Evolutionary conservation across 2,329 filamentous ascomycete genomes (phyloP), one percentile per base, ranked within the genome.

Genomic region (Chaetomium sp.): DNA sequence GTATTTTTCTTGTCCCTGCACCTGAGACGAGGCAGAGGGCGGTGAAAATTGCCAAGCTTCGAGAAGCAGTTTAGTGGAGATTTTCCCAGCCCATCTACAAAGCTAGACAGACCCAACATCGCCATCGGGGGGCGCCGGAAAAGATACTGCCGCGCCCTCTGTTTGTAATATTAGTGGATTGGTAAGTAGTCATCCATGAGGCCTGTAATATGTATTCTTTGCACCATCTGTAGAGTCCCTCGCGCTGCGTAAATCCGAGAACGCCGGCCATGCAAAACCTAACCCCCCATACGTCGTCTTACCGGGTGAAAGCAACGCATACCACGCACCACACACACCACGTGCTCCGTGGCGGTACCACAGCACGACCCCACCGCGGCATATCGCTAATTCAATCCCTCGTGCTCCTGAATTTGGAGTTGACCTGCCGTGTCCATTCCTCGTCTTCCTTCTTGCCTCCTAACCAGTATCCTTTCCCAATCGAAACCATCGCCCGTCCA

Each of bases 381-480:
- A 50, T 45, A 49, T 49, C 14, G 51, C 49, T 27, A 42, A 37
- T 33, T 58, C 52, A 57, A 47, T 52, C 27, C 27, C 54, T 54
- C 49, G 52, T 59, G 36, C 62, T 61, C 53, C 63, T 59, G 51
- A 69, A 67, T 49, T 64, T 66, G 34, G 66, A 77, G 77, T 62
- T 69, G 53, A 85, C 75, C 8, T 78, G 80, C 47, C 80, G 77
- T 65, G 85, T 79, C 88, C 88, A 94, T 58, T 84, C 83, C 49
- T 85, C 79, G 60, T 82, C 77, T 56, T 81, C 76, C 57, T 77
- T 81, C 55, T 82, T 72, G 53, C 64, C 82, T 58, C 87, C 88
- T 12, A 95, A 75, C 91, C 91, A 96, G 74, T 95, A 96, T 55
- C 78, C 79, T 61, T 81, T 81, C 41, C 87, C 87, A 32, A 89